These are phyloP conservation scores for Picea mariana DNA, from an alignment of 83 land plant genomes.

Conservation along the genomic window DNA sequence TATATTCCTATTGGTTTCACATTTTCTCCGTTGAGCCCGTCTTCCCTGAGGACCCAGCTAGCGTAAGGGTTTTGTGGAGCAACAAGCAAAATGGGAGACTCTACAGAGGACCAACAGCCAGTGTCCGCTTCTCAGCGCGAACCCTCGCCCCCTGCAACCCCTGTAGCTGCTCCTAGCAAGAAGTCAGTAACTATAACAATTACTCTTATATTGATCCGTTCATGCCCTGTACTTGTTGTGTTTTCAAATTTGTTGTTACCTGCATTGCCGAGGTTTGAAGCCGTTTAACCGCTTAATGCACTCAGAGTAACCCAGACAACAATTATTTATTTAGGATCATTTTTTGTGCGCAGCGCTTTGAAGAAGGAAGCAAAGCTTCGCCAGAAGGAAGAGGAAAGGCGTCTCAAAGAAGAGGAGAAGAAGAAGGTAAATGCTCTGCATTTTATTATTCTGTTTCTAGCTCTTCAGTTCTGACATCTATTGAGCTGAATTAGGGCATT, in stretches of 20 bases:
- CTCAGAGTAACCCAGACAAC: background rate
- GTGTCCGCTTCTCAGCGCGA: too few relatives aligned
- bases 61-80: too few relatives aligned
- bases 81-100: too few relatives aligned
- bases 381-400: slow-evolving; percentile 56
- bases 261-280: background rate
- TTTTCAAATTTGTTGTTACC: background rate
- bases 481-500: background rate
- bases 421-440: slow-evolving; percentile 14
- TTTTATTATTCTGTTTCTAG: background rate
- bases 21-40: too few relatives aligned
- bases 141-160: background rate
- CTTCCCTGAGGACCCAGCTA: too few relatives aligned
- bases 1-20: too few relatives aligned
- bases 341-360: slow-evolving; percentile 25
- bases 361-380: slow-evolving; percentile 45
- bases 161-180: background rate
- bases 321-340: background rate
- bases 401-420: slow-evolving; percentile 41
- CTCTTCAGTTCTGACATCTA: background rate
- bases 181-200: background rate
- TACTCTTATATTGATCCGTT: background rate
- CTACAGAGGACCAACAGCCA: too few relatives aligned
- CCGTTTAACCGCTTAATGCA: background rate
- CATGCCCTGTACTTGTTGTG: background rate